Conservation (phyloP, 202 grass and related monocot species). For the Setaria viridis region DNA sequence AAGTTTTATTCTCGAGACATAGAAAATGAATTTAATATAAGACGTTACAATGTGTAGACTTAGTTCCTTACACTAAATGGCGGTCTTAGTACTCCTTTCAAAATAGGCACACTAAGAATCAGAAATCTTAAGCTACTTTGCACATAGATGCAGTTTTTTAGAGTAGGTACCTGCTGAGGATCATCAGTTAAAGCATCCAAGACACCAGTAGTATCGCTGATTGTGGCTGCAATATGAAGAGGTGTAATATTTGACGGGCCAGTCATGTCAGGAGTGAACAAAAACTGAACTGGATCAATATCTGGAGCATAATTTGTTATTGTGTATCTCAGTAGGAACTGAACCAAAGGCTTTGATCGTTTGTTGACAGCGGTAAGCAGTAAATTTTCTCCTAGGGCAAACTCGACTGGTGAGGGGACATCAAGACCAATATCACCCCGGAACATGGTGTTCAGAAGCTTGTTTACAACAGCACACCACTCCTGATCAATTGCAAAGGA, state of each 20-base stretch:
- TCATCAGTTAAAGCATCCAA: slow-evolving; percentile 87
- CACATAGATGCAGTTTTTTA: neutral
- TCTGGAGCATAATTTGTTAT: slow-evolving; percentile 22
- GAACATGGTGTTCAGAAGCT: slow-evolving; percentile 76
- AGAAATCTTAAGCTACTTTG: neutral
- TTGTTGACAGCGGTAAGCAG: slow-evolving; percentile 62
- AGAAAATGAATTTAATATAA: slow-evolving; percentile 14
- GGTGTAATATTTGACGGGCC: slow-evolving; percentile 69
- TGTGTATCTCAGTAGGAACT: slow-evolving; percentile 69
- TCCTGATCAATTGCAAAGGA: slow-evolving; percentile 68
- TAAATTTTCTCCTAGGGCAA: slow-evolving; percentile 60
- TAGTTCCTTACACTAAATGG: slow-evolving; percentile 22
- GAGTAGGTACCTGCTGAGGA: slow-evolving; percentile 69
- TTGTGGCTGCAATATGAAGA: slow-evolving; percentile 76
- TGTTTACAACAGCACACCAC: slow-evolving; percentile 76
- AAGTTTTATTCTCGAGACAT: neutral
- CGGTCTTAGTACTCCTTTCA: neutral
- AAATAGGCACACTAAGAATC: neutral
- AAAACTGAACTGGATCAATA: slow-evolving; percentile 43
- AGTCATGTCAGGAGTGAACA: slow-evolving; percentile 75
- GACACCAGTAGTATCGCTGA: slow-evolving; percentile 56
- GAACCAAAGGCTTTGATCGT: slow-evolving; percentile 65
- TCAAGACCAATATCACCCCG: slow-evolving; percentile 57
- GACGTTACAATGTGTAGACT: neutral
- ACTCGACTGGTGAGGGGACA: slow-evolving; percentile 58